These are phyloP conservation scores for Kazachstania psychrophila DNA, from an alignment of 805 yeast genomes.

Conservation along the genomic window DNA sequence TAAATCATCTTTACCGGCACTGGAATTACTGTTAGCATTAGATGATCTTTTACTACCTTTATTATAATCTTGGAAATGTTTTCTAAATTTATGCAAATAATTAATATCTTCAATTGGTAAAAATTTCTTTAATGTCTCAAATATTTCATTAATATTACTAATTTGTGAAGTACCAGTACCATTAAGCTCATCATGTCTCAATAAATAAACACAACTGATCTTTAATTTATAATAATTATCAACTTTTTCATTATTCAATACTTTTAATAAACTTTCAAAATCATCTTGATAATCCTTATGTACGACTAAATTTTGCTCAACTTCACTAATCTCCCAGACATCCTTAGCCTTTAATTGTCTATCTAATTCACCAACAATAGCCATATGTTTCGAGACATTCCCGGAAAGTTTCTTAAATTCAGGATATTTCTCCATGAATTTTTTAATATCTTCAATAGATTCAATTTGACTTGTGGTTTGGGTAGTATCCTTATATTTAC, in stretches of 20 bases:
- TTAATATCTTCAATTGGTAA: constrained; percentile 33
- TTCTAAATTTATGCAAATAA: constrained; percentile 39
- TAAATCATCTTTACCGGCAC: constrained; percentile 17
- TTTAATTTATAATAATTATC: constrained; percentile 55
- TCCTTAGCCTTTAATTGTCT: constrained; percentile 53
- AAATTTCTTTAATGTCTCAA: constrained; percentile 31
- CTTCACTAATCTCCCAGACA: constrained; percentile 79
- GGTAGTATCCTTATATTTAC: constrained; percentile 70
- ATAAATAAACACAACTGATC: constrained; percentile 61
- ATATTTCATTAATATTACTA: constrained; percentile 38
- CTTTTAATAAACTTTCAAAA: constrained; percentile 42
- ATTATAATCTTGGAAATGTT: constrained; percentile 14
- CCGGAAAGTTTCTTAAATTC: constrained; percentile 83
- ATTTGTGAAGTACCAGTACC: constrained; percentile 38
- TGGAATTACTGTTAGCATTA: no score
- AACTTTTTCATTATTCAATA: constrained; percentile 41
- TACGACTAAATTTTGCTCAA: constrained; percentile 78
- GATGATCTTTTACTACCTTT: not conserved
- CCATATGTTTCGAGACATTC: constrained; percentile 86
- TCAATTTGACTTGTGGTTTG: constrained; percentile 58
- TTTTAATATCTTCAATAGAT: constrained; percentile 82
- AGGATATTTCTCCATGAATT: constrained; percentile 85
- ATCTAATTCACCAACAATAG: constrained; percentile 80
- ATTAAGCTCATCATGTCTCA: constrained; percentile 51
- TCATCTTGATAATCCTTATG: constrained; percentile 51